Base-by-base conservation (phyloP, 225 moss, liverwort and hornwort genomes). In the Straminergon stramineum region DNA sequence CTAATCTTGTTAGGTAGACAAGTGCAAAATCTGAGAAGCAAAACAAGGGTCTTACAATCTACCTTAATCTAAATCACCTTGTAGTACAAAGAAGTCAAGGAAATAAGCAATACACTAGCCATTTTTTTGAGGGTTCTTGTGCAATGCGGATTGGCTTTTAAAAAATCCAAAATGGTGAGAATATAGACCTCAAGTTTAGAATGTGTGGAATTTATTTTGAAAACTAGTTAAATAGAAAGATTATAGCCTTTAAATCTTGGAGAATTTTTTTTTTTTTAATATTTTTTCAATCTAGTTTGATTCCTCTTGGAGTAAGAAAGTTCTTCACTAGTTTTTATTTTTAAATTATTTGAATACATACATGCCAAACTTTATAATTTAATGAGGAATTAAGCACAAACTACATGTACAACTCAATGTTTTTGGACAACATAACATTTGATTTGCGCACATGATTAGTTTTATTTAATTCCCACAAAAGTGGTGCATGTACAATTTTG, bases 341-440 rank as follows among this genome's bases (percentile, higher is more conserved):
- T 14, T 1, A 4, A 53, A 35, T 35, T 11, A n/a, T 24, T 24
- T 37, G 55, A 56, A 56, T 10, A 37, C 2, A 24, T 37, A 13
- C 3, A n/a, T 1, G 1, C 5, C 15, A 21, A 34, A 34, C 0
- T 13, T 21, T 34, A 52, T 1, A 53, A 34, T 5, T 76, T 34
- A 34, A 35, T 53, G 21, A 77, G 1, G 5, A 21, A 1, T 32
- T 32, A 5, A 53, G 5, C 5, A 52, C 20, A 52, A 76, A 34
- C 7, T 52, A 0, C 5, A 1, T 0, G 0, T 32, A 22, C 2
- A 34, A 24, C 0, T 28, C 17, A 58, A 39, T 39, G 58, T 80
- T 16, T 6, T 35, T 11, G 3, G 6, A 34, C 7, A 76, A 35
- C 1, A 22, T 4, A 22, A 22, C 14, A 53, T 53, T 9, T 34